Evolutionary conservation across 768 basidiomycete genomes (phyloP).

Genomic region (Hortiboletus flavorubellus): DNA sequence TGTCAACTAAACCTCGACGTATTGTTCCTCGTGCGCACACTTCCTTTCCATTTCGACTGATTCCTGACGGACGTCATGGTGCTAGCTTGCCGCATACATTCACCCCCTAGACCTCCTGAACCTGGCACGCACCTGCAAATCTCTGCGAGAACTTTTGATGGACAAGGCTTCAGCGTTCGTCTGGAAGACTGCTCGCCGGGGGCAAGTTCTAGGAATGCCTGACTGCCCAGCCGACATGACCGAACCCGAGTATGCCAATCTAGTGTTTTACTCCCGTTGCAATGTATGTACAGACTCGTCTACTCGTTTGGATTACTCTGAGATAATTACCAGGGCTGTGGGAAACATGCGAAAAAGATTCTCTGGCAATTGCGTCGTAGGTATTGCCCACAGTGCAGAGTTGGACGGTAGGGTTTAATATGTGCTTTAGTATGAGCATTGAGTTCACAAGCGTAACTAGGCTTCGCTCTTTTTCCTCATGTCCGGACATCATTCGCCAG

Average conservation of each 20-base stretch:
- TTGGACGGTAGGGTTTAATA: background rate
- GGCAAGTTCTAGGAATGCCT: slow-evolving; percentile 38
- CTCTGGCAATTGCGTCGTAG: slow-evolving; percentile 8
- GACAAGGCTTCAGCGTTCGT: slow-evolving; percentile 25
- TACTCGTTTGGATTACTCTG: background rate
- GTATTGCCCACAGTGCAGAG: slow-evolving; percentile 9
- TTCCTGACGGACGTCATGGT: too few relatives aligned
- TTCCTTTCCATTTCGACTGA: too few relatives aligned
- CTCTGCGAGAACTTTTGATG: slow-evolving; percentile 27
- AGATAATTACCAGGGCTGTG: slow-evolving; percentile 8
- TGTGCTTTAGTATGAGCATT: too few relatives aligned
- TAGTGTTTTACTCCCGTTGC: slow-evolving; percentile 34
- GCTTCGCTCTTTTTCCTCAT: background rate
- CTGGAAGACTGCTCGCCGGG: slow-evolving; percentile 24
- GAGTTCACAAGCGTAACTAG: background rate
- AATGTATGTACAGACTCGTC: background rate
- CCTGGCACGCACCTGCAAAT: slow-evolving; percentile 3
- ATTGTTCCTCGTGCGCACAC: too few relatives aligned
- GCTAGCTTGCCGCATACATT: background rate
- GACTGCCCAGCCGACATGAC: slow-evolving; percentile 8
- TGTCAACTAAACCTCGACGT: too few relatives aligned
- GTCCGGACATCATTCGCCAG: background rate
- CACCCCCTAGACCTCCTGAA: slow-evolving; percentile 1
- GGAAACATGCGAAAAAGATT: slow-evolving; percentile 1
- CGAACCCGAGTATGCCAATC: slow-evolving; percentile 43